Evolutionary conservation across 2,329 filamentous ascomycete species (phyloP).

Genomic region (Penicillium italicum): DNA sequence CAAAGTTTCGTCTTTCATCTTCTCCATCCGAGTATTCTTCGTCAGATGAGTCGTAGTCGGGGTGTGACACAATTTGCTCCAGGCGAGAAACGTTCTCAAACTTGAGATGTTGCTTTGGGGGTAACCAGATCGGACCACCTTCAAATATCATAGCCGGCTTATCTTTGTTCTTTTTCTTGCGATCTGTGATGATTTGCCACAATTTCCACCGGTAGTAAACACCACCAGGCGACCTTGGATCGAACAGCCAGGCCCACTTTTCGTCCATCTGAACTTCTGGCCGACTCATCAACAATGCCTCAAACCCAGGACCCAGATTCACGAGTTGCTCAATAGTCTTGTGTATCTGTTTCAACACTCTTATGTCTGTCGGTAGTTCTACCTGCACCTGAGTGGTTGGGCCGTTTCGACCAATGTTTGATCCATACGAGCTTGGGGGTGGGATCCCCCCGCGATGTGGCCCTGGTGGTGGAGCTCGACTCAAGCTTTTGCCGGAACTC

Average conservation of each 20-base stretch:
- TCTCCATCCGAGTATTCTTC: conserved; percentile 63
- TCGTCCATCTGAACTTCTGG: conserved; percentile 80
- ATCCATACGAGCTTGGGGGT: conserved; percentile 68
- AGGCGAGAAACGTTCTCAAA: conserved; percentile 77
- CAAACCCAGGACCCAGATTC: conserved; percentile 78
- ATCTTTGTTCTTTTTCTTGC: conserved; percentile 42
- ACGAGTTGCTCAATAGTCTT: conserved; percentile 78
- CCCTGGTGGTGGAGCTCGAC: conserved; percentile 48
- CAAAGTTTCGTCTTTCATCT: conserved; percentile 44
- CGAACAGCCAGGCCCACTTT: conserved; percentile 92
- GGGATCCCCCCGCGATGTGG: conserved; percentile 64
- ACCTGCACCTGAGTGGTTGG: conserved; percentile 66
- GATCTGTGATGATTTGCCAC: conserved; percentile 78
- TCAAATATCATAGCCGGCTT: conserved; percentile 65
- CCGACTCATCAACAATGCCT: conserved; percentile 85
- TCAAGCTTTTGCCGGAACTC: conserved; percentile 46
- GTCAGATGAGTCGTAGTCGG: conserved; percentile 82
- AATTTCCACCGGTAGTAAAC: conserved; percentile 92
- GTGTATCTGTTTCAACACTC: conserved; percentile 78
- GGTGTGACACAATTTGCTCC: conserved; percentile 75
- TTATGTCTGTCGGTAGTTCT: conserved; percentile 70
- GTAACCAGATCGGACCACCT: conserved; percentile 70
- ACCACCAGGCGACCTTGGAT: conserved; percentile 71
- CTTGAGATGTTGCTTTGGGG: conserved; percentile 66
- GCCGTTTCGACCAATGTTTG: conserved; percentile 45